Percentiles rank a stretch among this genome's conserved stretches.
phyloP scores from a whole-genome alignment of 192 early-diverging fungal species.

The Linderina pennispora region DNA sequence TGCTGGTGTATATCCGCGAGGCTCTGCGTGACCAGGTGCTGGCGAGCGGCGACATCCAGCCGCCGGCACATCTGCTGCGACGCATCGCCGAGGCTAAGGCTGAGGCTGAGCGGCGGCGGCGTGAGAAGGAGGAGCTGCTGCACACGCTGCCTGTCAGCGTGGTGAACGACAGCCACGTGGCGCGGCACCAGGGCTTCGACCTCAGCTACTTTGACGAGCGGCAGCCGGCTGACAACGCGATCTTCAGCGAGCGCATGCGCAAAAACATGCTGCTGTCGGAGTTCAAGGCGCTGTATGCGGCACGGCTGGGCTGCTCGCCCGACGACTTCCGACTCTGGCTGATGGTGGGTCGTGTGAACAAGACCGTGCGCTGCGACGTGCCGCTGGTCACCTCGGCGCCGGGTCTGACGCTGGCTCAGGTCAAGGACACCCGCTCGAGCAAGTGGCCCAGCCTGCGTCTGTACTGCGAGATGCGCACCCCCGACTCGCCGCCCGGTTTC shows the following conservation, averaged over 20 bases:
- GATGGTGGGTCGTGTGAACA: constrained; percentile 84
- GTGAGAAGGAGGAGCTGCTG: constrained; percentile 63
- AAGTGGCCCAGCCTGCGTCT: constrained; percentile 44
- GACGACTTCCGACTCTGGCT: constrained; percentile 77
- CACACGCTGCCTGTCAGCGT: constrained; percentile 50
- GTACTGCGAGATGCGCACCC: constrained; percentile 40
- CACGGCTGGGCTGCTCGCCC: constrained; percentile 34
- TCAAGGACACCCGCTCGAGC: constrained; percentile 23
- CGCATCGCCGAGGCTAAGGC: constrained; percentile 62
- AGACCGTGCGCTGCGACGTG: constrained; percentile 80
- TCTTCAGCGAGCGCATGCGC: constrained; percentile 31
- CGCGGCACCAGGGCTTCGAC: constrained; percentile 78
- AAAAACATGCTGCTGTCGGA: constrained; percentile 23
- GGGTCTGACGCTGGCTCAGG: constrained; percentile 24
- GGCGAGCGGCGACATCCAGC: constrained; percentile 59
- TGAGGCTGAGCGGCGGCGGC: constrained; percentile 50
- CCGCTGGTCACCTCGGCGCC: constrained; percentile 30
- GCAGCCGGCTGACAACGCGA: constrained; percentile 28
- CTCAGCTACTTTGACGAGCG: constrained; percentile 66
- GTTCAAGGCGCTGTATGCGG: constrained; percentile 51
- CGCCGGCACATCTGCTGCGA: constrained; percentile 72
- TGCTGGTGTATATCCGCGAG: constrained; percentile 96
- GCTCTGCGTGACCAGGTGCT: constrained; percentile 65
- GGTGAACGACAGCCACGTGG: constrained; percentile 61
- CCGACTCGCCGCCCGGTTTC: constrained; percentile 9